Percentiles rank a stretch among this genome's conserved stretches.
These are phyloP conservation scores for Vicia faba DNA, from an alignment of 306 rosid species.

Conservation along the genomic window DNA sequence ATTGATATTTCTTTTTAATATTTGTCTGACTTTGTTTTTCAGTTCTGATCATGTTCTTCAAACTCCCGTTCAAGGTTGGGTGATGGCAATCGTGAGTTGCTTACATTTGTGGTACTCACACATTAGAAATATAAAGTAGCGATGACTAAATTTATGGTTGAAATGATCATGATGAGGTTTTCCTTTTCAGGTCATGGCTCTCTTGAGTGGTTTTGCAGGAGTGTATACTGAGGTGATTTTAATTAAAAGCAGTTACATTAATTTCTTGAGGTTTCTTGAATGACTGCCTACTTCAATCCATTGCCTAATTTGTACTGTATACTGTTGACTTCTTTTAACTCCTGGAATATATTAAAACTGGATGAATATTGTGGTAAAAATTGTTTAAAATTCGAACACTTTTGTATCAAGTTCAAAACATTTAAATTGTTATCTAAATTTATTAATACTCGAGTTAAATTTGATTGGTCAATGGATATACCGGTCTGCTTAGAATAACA, in stretches of 20 bases:
- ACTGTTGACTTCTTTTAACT: constrained; percentile 1
- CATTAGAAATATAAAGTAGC: constrained; percentile 9
- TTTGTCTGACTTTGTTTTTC: constrained; percentile 44
- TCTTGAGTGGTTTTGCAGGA: constrained; percentile 96
- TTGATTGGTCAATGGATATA: constrained; percentile 29
- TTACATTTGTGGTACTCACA: constrained; percentile 34
- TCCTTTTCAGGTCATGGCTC: constrained; percentile 82
- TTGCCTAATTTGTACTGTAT: constrained; percentile 14
- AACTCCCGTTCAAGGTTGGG: constrained; percentile 94
- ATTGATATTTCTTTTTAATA: constrained; percentile 10
- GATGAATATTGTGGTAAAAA: constrained; percentile 4
- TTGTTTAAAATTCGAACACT: constrained; percentile 22
- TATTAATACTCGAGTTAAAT: constrained; percentile 21
- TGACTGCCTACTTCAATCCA: constrained; percentile 15
- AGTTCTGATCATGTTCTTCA: constrained; percentile 94
- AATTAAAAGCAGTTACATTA: constrained; percentile 30
- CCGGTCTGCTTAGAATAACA: constrained; percentile 22
- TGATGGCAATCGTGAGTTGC: constrained; percentile 94
- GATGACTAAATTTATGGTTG: constrained; percentile 19
- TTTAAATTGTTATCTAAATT: constrained; percentile 25
- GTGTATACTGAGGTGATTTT: constrained; percentile 89
- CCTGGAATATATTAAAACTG: constrained; percentile 1
- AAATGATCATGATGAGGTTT: constrained; percentile 35
- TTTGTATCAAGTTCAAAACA: constrained; percentile 31
- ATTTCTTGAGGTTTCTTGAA: constrained; percentile 17